A percentile compares a stretch with the other conserved stretches of the same genome.
These are phyloP conservation scores for Cordyceps farinosa DNA, from an alignment of 2,329 filamentous ascomycete species.

Conservation along the genomic window DNA sequence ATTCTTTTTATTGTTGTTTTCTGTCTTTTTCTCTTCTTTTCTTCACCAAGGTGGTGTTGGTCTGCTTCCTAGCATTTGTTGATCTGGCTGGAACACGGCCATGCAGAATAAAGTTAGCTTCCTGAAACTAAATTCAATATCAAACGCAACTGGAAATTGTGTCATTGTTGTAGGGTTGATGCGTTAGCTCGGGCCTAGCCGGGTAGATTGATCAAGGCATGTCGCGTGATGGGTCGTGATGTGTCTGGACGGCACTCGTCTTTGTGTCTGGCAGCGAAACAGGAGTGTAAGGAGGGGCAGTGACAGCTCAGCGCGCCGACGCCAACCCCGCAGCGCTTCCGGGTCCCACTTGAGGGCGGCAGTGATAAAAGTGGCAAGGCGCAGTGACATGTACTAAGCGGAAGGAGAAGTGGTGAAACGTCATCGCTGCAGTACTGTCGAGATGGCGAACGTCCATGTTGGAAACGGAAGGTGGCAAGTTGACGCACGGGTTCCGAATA, in stretches of 20 bases:
- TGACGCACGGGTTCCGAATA: not conserved
- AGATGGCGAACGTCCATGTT: not conserved
- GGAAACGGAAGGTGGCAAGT: not conserved
- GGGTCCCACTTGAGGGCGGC: slow-evolving; percentile 8
- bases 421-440: not conserved
- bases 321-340: slow-evolving; percentile 6
- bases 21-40: not conserved
- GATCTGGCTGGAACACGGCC: not conserved
- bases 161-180: not conserved
- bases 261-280: not conserved
- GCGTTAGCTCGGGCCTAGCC: not conserved
- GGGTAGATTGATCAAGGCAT: not conserved
- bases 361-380: slow-evolving; percentile 3
- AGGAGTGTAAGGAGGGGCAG: slow-evolving; percentile 11
- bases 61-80: not conserved
- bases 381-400: not conserved
- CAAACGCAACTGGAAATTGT: not conserved
- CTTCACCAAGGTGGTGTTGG: not conserved
- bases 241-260: not conserved
- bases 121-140: not conserved
- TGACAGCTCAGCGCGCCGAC: not conserved
- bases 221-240: slow-evolving; percentile 7
- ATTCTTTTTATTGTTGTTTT: not conserved
- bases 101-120: not conserved
- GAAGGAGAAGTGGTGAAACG: not conserved